phyloP scores from a whole-genome alignment of 2,329 filamentous ascomycete genomes.

The Colletotrichum scovillei region DNA sequence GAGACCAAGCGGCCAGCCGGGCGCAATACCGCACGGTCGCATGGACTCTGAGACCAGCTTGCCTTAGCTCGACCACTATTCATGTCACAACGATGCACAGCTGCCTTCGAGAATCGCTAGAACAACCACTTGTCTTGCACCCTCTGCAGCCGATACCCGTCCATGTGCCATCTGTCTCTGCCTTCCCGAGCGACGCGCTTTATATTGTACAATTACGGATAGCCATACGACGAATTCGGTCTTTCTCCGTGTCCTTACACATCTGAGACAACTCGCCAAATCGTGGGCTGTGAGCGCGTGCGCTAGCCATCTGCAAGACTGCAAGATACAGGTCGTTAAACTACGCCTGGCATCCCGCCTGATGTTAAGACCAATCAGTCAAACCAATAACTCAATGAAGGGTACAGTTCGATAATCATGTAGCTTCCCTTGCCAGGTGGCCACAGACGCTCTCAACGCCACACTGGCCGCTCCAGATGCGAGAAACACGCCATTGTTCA shows the following conservation, averaged over 20 bases:
- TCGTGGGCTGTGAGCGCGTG: constrained; percentile 4
- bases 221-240: constrained; percentile 1
- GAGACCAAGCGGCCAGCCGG: constrained; percentile 16
- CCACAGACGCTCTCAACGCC: constrained; percentile 4
- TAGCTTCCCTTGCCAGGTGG: constrained; percentile 7
- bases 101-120: constrained; percentile 29
- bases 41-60: constrained; percentile 20
- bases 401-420: background rate
- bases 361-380: background rate
- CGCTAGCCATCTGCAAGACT: constrained; percentile 11
- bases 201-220: too few species aligned
- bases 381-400: background rate
- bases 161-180: background rate
- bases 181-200: background rate
- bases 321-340: constrained; percentile 8
- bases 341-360: background rate
- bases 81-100: constrained; percentile 19
- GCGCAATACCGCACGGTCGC: constrained; percentile 6
- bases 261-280: constrained; percentile 6
- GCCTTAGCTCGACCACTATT: constrained; percentile 25
- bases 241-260: background rate
- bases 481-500: constrained; percentile 25
- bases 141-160: background rate
- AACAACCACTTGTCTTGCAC: constrained; percentile 19
- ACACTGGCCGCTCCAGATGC: background rate